phyloP scores from a whole-genome alignment of 192 early-diverging fungal genomes.

The Diversispora eburnea region DNA sequence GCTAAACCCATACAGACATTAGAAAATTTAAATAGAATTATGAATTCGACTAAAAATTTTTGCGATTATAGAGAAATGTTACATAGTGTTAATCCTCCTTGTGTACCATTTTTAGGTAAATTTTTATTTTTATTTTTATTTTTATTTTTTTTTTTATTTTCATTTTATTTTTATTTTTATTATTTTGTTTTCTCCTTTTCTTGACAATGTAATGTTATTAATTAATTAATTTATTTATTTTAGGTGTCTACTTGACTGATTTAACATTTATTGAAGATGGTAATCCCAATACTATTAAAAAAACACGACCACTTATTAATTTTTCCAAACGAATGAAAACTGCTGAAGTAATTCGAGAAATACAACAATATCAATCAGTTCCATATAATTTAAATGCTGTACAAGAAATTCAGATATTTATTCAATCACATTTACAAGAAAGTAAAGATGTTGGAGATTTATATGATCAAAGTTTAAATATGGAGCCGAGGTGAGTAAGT shows the following conservation, averaged over 20 bases:
- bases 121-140: background rate
- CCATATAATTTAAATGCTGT: constrained; percentile 77
- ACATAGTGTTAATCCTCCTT: constrained; percentile 78
- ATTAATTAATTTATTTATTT: constrained; percentile 7
- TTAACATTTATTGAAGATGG: constrained; percentile 94
- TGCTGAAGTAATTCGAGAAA: constrained; percentile 86
- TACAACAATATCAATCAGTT: constrained; percentile 89
- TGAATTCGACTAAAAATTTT: constrained; percentile 84
- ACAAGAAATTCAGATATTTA: constrained; percentile 82
- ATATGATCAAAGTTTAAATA: constrained; percentile 69
- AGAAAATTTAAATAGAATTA: constrained; percentile 66
- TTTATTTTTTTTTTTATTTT: background rate
- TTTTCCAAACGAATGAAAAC: constrained; percentile 89
- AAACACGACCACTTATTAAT: constrained; percentile 74
- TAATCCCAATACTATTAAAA: constrained; percentile 71
- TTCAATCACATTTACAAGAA: constrained; percentile 63
- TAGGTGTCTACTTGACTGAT: constrained; percentile 86
- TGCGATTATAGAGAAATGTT: constrained; percentile 77
- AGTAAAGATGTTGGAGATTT: constrained; percentile 69
- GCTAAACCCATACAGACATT: constrained; percentile 54
- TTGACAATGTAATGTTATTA: too few relatives aligned
- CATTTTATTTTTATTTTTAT: too few relatives aligned
- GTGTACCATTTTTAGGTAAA: constrained; percentile 72
- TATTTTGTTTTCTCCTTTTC: too few relatives aligned
- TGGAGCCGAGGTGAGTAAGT: constrained; percentile 74